Conservation (phyloP, 2,329 filamentous ascomycete genomes). For the Bipolaris victoriae region DNA sequence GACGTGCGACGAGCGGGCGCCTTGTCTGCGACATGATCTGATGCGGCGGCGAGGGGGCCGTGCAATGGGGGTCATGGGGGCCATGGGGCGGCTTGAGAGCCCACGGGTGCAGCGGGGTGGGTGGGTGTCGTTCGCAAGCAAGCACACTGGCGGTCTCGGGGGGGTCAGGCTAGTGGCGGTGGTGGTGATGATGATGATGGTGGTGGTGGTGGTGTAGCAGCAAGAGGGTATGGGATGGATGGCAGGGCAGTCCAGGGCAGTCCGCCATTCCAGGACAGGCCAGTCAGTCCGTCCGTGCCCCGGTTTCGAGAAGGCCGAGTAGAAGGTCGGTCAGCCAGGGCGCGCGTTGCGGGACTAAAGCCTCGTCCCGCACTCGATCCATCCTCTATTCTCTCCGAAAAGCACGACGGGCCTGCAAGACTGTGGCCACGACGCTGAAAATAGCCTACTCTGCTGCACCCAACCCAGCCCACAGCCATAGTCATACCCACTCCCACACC, state of each 20-base stretch:
- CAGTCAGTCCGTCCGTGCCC: constrained; percentile 8
- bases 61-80: constrained; percentile 10
- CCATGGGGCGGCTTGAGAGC: constrained; percentile 14
- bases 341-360: constrained; percentile 22
- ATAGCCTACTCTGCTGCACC: constrained; percentile 1
- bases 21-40: constrained; percentile 21
- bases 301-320: constrained; percentile 20
- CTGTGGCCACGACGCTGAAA: constrained; percentile 4
- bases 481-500: neutral
- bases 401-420: constrained; percentile 11
- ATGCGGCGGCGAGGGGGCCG: constrained; percentile 14
- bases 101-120: constrained; percentile 7
- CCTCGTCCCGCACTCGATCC: constrained; percentile 20
- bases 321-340: constrained; percentile 14
- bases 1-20: constrained; percentile 16
- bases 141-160: neutral
- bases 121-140: constrained; percentile 8
- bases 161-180: neutral
- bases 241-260: too few species aligned
- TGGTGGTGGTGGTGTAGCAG: neutral
- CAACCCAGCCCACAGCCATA: neutral
- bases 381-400: constrained; percentile 18
- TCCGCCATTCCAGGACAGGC: too few species aligned
- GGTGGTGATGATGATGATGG: neutral
- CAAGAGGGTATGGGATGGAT: too few species aligned